These are phyloP conservation scores for Penicillium angulare DNA, from an alignment of 495 filamentous ascomycete species.

Conservation along the genomic window DNA sequence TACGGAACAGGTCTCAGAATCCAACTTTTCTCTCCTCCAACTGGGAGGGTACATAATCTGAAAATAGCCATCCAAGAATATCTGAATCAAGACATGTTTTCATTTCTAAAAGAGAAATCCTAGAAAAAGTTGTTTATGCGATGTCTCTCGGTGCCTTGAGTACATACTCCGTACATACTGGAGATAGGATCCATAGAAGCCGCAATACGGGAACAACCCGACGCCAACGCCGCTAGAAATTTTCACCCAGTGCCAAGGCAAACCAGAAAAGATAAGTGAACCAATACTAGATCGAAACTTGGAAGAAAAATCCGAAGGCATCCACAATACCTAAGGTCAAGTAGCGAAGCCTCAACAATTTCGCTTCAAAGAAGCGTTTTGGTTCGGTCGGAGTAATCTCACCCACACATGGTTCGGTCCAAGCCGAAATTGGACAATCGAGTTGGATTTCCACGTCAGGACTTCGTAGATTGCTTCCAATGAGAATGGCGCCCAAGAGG, in stretches of 20 bases:
- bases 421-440: not conserved
- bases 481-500: not conserved
- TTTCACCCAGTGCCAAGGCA: not conserved
- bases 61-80: conserved; percentile 15
- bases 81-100: conserved; percentile 10
- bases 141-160: not conserved
- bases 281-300: too few species aligned
- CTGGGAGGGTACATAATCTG: not conserved
- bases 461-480: too few species aligned
- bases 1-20: not conserved
- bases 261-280: too few species aligned
- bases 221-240: not conserved
- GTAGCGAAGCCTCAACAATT: not conserved
- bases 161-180: not conserved
- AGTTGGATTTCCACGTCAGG: not conserved
- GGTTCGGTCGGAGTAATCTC: not conserved
- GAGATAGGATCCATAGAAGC: not conserved
- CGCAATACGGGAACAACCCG: not conserved
- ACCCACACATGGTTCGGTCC: not conserved
- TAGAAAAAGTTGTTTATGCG: not conserved
- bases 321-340: not conserved
- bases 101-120: not conserved
- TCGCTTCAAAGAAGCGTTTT: not conserved
- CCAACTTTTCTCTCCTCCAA: not conserved
- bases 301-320: too few species aligned